Evolutionary conservation across 2,329 filamentous ascomycete species (phyloP).

Genomic region (Alternaria infectoria): DNA sequence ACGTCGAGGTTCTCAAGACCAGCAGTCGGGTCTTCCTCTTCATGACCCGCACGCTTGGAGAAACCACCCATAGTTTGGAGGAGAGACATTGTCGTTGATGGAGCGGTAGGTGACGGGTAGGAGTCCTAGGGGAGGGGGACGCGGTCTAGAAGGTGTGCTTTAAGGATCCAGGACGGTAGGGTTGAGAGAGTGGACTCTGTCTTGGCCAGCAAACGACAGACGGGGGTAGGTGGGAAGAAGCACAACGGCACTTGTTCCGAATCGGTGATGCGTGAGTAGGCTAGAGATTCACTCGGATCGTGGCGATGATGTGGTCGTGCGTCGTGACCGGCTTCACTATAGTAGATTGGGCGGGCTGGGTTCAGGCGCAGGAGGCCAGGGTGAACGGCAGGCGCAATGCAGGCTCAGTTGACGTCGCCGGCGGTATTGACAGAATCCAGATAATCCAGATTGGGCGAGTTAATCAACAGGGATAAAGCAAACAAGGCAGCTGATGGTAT

Average conservation of each 20-base stretch:
- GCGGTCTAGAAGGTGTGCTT: conserved; percentile 30
- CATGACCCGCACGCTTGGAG: conserved; percentile 30
- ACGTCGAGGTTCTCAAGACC: conserved; percentile 44
- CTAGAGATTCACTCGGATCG: conserved; percentile 14
- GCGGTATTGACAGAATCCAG: conserved; percentile 31
- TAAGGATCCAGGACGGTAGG: conserved; percentile 25
- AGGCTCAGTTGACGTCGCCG: conserved; percentile 24
- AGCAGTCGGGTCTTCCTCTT: conserved; percentile 32
- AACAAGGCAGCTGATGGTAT: conserved; percentile 33
- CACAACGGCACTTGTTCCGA: conserved; percentile 9
- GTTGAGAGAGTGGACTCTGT: conserved; percentile 40
- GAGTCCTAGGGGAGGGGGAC: conserved; percentile 5
- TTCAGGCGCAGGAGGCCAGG: conserved; percentile 30
- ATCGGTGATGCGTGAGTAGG: conserved; percentile 7
- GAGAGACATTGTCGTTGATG: conserved; percentile 31
- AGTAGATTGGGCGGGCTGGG: conserved; percentile 31
- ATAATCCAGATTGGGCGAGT: conserved; percentile 33
- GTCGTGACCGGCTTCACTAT: conserved; percentile 35
- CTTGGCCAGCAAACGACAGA: conserved; percentile 50
- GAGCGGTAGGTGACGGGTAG: neutral
- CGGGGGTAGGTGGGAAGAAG: conserved; percentile 27
- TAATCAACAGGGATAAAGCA: conserved; percentile 44
- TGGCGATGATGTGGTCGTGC: conserved; percentile 19
- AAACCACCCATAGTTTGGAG: conserved; percentile 23
- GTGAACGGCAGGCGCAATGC: conserved; percentile 25